Evolutionary conservation across 768 basidiomycete genomes (phyloP).

Genomic region (Rhizopogon salebrosus): DNA sequence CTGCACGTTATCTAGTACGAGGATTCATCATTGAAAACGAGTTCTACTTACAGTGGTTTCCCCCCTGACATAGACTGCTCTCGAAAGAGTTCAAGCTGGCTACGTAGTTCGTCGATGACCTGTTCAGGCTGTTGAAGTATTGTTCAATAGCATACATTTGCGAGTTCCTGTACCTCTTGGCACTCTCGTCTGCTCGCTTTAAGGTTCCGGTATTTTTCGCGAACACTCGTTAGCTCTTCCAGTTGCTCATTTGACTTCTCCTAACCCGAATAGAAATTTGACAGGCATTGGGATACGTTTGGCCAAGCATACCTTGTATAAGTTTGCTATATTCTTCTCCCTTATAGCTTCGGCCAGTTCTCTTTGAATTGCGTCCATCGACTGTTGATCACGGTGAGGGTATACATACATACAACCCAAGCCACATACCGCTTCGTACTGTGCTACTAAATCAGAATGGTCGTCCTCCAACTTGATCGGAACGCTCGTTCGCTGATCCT

Average conservation of each 20-base stretch:
- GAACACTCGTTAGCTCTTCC: conserved; percentile 8
- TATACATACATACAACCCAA: too few relatives aligned
- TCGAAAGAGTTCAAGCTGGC: conserved; percentile 12
- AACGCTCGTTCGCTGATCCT: conserved; percentile 4
- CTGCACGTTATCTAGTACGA: neutral
- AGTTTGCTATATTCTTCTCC: conserved; percentile 6
- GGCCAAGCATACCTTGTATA: neutral
- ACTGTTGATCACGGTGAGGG: conserved; percentile 7
- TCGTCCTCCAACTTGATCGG: conserved; percentile 16
- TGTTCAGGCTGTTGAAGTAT: conserved; percentile 2
- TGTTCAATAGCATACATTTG: neutral
- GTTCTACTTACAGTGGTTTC: neutral
- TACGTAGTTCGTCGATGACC: conserved; percentile 16
- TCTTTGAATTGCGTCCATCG: conserved; percentile 1
- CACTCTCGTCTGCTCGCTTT: conserved; percentile 14
- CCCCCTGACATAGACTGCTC: conserved; percentile 12
- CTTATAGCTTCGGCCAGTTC: conserved; percentile 12
- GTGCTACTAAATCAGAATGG: neutral
- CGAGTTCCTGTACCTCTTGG: conserved; percentile 19
- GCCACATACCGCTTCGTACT: conserved; percentile 6
- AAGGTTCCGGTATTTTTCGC: conserved; percentile 15
- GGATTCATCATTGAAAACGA: neutral
- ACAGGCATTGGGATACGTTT: neutral
- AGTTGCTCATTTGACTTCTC: conserved; percentile 5
- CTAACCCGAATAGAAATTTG: conserved; percentile 5